Evolutionary conservation across 164 flowering plant species (phyloP), one percentile per base, ranked within the genome.

Genomic region (Liriodendron chinense): DNA sequence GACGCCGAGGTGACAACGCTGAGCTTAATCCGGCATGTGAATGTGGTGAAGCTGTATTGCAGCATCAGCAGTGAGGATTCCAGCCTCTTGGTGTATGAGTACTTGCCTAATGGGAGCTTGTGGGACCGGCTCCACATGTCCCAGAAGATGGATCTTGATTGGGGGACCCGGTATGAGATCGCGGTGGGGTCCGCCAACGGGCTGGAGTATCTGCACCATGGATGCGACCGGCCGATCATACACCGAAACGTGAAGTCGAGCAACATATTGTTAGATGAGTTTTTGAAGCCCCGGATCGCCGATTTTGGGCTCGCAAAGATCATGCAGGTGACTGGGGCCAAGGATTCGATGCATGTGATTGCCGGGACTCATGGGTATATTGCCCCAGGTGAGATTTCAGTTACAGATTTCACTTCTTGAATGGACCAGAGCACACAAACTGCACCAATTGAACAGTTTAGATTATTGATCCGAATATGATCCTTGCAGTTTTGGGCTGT

Each of bases 171-270:
- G 49, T 86, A 87, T 63, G 85, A 84, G 24, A 90, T 92, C 14
- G 95, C 94, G 0, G 16, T 91, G 24, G 97, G 97, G 50, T 84
- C 97, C 1, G 97, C 94, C 0, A 89, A 77, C 74, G 96, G 96
- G 18, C 74, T 92, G 71, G 96, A 90, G 84, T 92, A 92, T 73
- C 77, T 92, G 65, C 96, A 92, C 73, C 94, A 90, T 64, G 91
- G 96, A 2, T 86, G 83, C 68, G 86, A 87, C 0, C 72, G 83
- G 50, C 89, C 93, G 2, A 85, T 91, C 47, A 78, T 90, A 3
- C 93, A 88, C 75, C 83, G 93, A 0, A 91, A 90, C 59, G 93
- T 90, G 34, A 90, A 90, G 77, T 88, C 93, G 0, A 90, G 93
- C 47, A 90, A 90, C 25, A 88, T 90, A 16, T 68, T 90, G 75